Percentiles rank a stretch among this genome's conserved stretches.
Evolutionary conservation across 2,329 filamentous ascomycete genomes (phyloP).

Genomic region (Talaromyces sp.): DNA sequence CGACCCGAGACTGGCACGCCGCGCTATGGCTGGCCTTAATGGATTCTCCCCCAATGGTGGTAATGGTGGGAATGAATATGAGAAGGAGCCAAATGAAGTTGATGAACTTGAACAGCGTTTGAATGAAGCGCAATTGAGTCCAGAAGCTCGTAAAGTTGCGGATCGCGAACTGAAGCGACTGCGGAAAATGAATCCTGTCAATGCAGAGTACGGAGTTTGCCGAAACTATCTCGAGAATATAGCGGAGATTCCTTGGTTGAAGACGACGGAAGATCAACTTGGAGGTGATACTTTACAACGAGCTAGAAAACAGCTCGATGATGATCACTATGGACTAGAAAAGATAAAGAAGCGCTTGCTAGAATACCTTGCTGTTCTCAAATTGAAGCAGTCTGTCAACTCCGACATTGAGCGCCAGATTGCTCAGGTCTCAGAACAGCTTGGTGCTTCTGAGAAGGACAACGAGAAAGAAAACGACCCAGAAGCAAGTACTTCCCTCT

Average conservation of each 20-base stretch:
- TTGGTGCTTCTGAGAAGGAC: slow-evolving; percentile 29
- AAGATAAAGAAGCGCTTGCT: slow-evolving; percentile 95
- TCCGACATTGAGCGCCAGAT: slow-evolving; percentile 76
- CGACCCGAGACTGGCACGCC: slow-evolving; percentile 41
- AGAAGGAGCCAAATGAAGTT: slow-evolving; percentile 81
- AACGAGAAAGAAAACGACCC: slow-evolving; percentile 43
- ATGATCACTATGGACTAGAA: slow-evolving; percentile 93
- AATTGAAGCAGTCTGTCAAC: slow-evolving; percentile 88
- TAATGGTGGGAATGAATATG: slow-evolving; percentile 52
- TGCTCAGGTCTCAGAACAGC: slow-evolving; percentile 41
- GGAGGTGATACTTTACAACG: slow-evolving; percentile 70
- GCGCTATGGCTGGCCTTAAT: slow-evolving; percentile 41
- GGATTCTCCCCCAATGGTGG: slow-evolving; percentile 33
- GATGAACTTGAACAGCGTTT: slow-evolving; percentile 88
- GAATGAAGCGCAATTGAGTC: slow-evolving; percentile 70
- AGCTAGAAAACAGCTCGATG: slow-evolving; percentile 84
- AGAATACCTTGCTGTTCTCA: slow-evolving; percentile 93
- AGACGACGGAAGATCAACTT: slow-evolving; percentile 76
- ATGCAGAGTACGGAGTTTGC: slow-evolving; percentile 92
- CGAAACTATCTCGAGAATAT: slow-evolving; percentile 91
- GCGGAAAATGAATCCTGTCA: slow-evolving; percentile 91
- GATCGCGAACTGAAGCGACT: slow-evolving; percentile 81
- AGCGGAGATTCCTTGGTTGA: slow-evolving; percentile 88
- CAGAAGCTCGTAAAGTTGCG: slow-evolving; percentile 84
- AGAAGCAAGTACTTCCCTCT: slow-evolving; percentile 51